A percentile compares a stretch with the other conserved stretches of the same genome.
phyloP scores from a whole-genome alignment of 257 asterid genomes.

The Solanum bulbocastanum region DNA sequence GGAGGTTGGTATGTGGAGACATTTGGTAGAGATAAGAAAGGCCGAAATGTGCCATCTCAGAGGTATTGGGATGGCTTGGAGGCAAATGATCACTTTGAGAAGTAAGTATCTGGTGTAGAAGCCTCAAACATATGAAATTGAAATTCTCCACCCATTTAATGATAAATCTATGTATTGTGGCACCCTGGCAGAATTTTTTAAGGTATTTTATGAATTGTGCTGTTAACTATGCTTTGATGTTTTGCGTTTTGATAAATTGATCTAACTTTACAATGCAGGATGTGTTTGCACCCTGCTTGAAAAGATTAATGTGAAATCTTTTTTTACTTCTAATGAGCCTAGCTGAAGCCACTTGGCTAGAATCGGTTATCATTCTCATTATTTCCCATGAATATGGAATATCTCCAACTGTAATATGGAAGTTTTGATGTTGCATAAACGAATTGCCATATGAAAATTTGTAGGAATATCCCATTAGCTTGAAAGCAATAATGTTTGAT shows the following conservation, averaged over 20 bases:
- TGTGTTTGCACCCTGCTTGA: background rate
- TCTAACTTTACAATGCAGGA: background rate
- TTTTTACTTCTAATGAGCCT: background rate
- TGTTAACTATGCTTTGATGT: background rate
- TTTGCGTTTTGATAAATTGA: background rate
- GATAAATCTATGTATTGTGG: background rate
- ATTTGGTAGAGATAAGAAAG: constrained; percentile 69
- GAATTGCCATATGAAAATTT: background rate
- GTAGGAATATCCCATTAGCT: background rate
- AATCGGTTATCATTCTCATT: background rate
- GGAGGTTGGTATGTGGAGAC: constrained; percentile 99
- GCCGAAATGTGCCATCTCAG: constrained; percentile 47
- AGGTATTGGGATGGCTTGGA: constrained; percentile 69
- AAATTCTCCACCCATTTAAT: background rate
- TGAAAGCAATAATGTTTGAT: background rate
- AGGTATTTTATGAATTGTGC: background rate
- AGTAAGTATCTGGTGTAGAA: constrained; percentile 40
- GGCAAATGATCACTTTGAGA: constrained; percentile 32
- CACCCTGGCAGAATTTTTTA: background rate
- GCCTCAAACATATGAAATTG: constrained; percentile 5
- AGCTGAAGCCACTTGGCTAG: background rate
- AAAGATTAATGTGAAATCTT: background rate
- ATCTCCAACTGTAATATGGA: background rate
- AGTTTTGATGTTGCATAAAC: background rate
- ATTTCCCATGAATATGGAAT: background rate